Conservation (phyloP, 2,329 filamentous ascomycete species). For the Colletotrichum sp. region DNA sequence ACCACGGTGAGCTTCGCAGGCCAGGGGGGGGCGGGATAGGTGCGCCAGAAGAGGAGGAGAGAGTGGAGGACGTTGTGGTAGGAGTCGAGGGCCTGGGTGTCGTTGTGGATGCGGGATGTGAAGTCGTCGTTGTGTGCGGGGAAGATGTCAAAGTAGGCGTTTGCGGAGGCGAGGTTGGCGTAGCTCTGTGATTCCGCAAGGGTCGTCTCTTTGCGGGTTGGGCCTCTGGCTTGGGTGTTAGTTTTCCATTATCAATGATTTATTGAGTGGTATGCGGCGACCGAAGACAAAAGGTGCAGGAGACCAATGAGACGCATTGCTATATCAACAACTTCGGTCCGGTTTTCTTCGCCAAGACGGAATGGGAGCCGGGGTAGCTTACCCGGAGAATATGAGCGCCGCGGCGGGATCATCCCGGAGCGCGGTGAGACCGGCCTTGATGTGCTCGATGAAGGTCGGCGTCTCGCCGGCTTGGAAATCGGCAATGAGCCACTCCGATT, state of each 20-base stretch:
- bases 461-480: conserved; percentile 81
- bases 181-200: conserved; percentile 71
- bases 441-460: conserved; percentile 79
- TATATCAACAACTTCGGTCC: not conserved
- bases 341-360: not conserved
- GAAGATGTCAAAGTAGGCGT: conserved; percentile 50
- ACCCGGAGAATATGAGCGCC: conserved; percentile 77
- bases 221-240: conserved; percentile 51
- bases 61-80: conserved; percentile 86
- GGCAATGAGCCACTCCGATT: conserved; percentile 75
- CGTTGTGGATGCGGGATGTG: conserved; percentile 56
- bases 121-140: conserved; percentile 4
- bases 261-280: not conserved
- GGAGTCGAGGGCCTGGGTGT: conserved; percentile 80
- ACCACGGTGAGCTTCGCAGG: conserved; percentile 66
- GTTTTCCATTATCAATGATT: not conserved
- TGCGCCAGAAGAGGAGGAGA: conserved; percentile 61
- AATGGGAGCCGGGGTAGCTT: conserved; percentile 25
- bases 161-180: conserved; percentile 52
- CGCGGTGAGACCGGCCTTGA: conserved; percentile 65
- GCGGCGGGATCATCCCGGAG: conserved; percentile 51
- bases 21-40: conserved; percentile 53
- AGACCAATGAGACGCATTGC: not conserved
- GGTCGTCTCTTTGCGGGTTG: conserved; percentile 62
- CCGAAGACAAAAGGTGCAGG: not conserved